Percentiles rank a stretch among this genome's conserved stretches.
Evolutionary conservation across 2,329 filamentous ascomycete species (phyloP).

Genomic region (Thelonectria rubi): DNA sequence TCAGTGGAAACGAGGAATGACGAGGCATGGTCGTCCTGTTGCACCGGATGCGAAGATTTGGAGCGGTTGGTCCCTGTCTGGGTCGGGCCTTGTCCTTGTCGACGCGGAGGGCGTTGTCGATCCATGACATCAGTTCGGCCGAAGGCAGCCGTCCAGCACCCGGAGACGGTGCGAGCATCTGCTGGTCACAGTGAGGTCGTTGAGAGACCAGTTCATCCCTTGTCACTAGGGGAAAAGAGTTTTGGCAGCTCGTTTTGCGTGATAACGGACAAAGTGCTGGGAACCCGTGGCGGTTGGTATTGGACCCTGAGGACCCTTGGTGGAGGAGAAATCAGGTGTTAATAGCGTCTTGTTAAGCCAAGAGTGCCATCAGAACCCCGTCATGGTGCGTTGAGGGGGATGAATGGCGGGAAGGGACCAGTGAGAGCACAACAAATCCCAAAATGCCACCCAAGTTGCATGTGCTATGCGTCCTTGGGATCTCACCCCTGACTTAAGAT

Average conservation of each 20-base stretch:
- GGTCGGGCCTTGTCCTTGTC: conserved; percentile 28
- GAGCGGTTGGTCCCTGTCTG: conserved; percentile 14
- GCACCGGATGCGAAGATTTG: conserved; percentile 30
- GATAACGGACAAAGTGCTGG: conserved; percentile 1
- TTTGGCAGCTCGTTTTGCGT: conserved; percentile 14
- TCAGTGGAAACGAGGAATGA: conserved; percentile 33
- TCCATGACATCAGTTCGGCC: conserved; percentile 47
- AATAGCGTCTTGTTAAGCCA: conserved; percentile 7
- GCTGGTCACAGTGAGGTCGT: conserved; percentile 12
- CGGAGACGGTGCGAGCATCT: conserved; percentile 20
- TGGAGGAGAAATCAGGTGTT: conserved; percentile 9
- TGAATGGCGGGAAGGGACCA: neutral
- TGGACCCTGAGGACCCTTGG: conserved; percentile 7
- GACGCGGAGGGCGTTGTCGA: conserved; percentile 38
- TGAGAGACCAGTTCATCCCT: conserved; percentile 12
- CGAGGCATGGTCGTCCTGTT: conserved; percentile 23
- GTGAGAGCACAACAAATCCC: neutral
- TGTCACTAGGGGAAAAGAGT: neutral
- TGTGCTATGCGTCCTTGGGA: conserved; percentile 6
- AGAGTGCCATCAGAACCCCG: conserved; percentile 8
- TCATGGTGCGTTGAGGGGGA: neutral
- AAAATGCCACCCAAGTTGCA: conserved; percentile 9
- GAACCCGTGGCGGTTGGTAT: conserved; percentile 1
- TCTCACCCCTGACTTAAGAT: neutral
- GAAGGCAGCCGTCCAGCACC: conserved; percentile 29